These are phyloP conservation scores for Niveomyces coronatus DNA, from an alignment of 2,329 filamentous ascomycete genomes.

Conservation along the genomic window DNA sequence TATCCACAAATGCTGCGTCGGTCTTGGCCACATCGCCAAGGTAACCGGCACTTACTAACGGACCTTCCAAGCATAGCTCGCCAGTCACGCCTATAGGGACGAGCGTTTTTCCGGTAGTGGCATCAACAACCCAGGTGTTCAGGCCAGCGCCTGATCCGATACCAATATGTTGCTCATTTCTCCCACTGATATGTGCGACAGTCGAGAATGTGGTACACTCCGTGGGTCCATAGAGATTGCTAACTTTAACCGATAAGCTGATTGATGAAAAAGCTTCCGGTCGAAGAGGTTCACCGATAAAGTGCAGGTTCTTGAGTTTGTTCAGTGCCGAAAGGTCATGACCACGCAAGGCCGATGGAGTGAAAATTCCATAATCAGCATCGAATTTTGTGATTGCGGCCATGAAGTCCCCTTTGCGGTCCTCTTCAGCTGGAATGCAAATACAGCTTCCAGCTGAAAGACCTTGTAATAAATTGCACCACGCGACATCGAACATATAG, in stretches of 20 bases:
- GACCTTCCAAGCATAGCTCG: slow-evolving; percentile 30
- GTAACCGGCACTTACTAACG: slow-evolving; percentile 38
- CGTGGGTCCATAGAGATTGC: background rate
- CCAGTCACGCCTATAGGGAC: slow-evolving; percentile 22
- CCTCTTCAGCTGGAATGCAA: slow-evolving; percentile 4
- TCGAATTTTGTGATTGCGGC: slow-evolving; percentile 7
- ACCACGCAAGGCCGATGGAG: background rate
- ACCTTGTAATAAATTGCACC: slow-evolving; percentile 4
- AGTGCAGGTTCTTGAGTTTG: slow-evolving; percentile 1
- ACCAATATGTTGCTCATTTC: slow-evolving; percentile 1
- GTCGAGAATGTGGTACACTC: slow-evolving; percentile 1
- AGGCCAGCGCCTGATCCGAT: slow-evolving; percentile 5
- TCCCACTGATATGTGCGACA: background rate
- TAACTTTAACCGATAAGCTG: slow-evolving; percentile 6
- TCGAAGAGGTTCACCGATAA: background rate
- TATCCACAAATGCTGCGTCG: slow-evolving; percentile 21
- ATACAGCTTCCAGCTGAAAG: slow-evolving; percentile 7
- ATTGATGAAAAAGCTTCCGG: background rate
- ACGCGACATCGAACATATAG: slow-evolving; percentile 13
- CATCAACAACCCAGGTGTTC: slow-evolving; percentile 22
- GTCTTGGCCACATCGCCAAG: slow-evolving; percentile 36
- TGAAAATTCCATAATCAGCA: slow-evolving; percentile 5
- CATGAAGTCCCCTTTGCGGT: slow-evolving; percentile 2
- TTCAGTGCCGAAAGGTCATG: background rate
- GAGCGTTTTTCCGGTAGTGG: slow-evolving; percentile 18